Base-by-base conservation (phyloP, 495 filamentous ascomycete species). In the Terfezia boudieri region DNA sequence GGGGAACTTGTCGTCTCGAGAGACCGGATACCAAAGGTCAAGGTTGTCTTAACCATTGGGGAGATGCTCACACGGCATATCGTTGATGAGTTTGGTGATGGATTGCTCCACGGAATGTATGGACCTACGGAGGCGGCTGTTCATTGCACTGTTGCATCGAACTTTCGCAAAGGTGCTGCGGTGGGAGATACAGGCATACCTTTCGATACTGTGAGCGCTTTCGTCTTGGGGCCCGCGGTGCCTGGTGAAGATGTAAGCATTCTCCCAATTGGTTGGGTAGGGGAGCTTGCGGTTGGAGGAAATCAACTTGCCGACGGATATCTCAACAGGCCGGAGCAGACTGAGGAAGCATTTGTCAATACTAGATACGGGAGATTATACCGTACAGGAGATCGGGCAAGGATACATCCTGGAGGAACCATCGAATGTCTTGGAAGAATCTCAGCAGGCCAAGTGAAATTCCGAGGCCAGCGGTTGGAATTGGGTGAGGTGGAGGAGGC, bases 341-440 rank as follows among this genome's bases (percentile, higher is more conserved):
- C 82, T 0, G 70, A 73, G 12, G 70, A 73, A 49, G 77, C 81
- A 0, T 94, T 94, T 63, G 64, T 76, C 10, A 48, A 61, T 4
- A 52, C 55, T 2, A 59, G 73, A 4, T 73, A 69, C 64, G 67
- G 77, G 57, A 59, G 71, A 35, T 70, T 89, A 20, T 94, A 94
- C 67, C 73, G 83, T 22, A 96, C 89, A 2, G 88, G 88, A 5
- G 88, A 96, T 65, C 80, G 79, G 57, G 89, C 82, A 0, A 71
- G 78, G 14, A 74, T 88, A 37, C 67, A 79, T 8, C 67, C 73
- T 0, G 75, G 80, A 43, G 86, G 86, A 1, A 73, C 72, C 0
- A 70, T 94, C 1, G 84, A 94, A 58, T 90, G 83, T 61, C 74
- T 87, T 3, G 89, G 89, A 5, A 79, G 89, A 41, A 80, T 94